phyloP scores from a whole-genome alignment of 2,329 filamentous ascomycete species.

The Aspergillus tamarii region DNA sequence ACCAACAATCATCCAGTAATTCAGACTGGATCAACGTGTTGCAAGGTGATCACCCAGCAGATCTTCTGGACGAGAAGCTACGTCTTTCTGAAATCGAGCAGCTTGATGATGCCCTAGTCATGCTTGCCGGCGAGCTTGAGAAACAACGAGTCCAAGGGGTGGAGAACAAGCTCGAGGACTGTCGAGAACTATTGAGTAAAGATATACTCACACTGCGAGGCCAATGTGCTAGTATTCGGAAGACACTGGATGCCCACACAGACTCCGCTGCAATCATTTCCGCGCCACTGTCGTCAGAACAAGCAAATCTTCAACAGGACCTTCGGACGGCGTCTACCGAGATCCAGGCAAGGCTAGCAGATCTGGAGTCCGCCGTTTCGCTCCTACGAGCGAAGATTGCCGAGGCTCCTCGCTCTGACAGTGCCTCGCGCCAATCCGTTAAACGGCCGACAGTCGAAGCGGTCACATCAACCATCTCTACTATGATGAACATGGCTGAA shows the following conservation, averaged over 20 bases:
- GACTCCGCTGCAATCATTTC: conserved; percentile 71
- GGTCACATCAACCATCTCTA: conserved; percentile 85
- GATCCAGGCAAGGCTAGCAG: conserved; percentile 73
- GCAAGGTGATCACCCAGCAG: conserved; percentile 57
- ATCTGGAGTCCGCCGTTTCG: conserved; percentile 78
- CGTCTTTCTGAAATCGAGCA: conserved; percentile 75
- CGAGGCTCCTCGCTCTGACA: conserved; percentile 55
- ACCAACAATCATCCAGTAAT: conserved; percentile 49
- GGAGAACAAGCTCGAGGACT: conserved; percentile 68
- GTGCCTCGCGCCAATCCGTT: conserved; percentile 38
- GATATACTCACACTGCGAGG: conserved; percentile 73
- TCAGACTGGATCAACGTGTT: conserved; percentile 51
- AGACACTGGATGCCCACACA: conserved; percentile 69
- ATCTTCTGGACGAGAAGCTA: conserved; percentile 74
- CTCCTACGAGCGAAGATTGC: conserved; percentile 79
- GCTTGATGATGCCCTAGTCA: conserved; percentile 66
- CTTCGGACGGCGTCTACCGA: conserved; percentile 74
- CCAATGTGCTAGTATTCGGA: conserved; percentile 77
- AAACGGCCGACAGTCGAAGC: conserved; percentile 84
- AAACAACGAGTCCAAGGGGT: conserved; percentile 70
- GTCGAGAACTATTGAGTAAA: conserved; percentile 66
- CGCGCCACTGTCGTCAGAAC: conserved; percentile 80
- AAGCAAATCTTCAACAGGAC: conserved; percentile 80
- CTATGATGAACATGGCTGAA: conserved; percentile 91
- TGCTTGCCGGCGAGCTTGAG: conserved; percentile 68